phyloP scores from a whole-genome alignment of 2,329 filamentous ascomycete species.

The Sphaerulina populicola region DNA sequence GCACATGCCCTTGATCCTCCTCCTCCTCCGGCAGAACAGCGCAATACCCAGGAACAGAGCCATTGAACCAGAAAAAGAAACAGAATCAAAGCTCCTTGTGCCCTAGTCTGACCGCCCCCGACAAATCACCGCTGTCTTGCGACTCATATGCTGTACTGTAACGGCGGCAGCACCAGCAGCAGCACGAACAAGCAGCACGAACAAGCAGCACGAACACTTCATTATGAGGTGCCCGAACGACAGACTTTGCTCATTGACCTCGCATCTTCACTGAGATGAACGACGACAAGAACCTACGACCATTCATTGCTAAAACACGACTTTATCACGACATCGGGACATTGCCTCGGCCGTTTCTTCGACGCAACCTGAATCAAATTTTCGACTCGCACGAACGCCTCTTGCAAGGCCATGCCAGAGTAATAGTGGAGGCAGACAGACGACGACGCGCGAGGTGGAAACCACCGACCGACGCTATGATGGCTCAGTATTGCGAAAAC shows the following conservation, averaged over 20 bases:
- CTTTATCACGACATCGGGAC: slow-evolving; percentile 6
- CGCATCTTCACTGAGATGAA: slow-evolving; percentile 3
- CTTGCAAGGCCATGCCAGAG: not conserved
- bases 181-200: not conserved
- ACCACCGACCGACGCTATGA: slow-evolving; percentile 6
- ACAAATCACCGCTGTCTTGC: no score
- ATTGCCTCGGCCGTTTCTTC: slow-evolving; percentile 20
- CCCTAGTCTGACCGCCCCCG: no score
- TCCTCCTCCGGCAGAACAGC: no score
- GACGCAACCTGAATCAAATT: slow-evolving; percentile 27
- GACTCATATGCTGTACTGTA: no score
- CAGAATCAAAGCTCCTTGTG: no score
- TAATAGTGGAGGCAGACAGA: not conserved
- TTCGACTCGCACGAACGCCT: slow-evolving; percentile 26
- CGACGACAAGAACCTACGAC: slow-evolving; percentile 2
- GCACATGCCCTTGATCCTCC: no score
- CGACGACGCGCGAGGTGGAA: slow-evolving; percentile 9
- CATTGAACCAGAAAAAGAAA: no score
- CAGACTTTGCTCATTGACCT: not conserved
- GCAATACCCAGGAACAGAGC: no score
- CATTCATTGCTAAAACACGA: slow-evolving; percentile 2
- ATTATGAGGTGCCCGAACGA: slow-evolving; percentile 3
- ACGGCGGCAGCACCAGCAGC: no score
- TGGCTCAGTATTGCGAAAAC: slow-evolving; percentile 1
- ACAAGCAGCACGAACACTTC: not conserved